Evolutionary conservation across 2,329 filamentous ascomycete genomes (phyloP).

Genomic region (Huntiella moniliformis): DNA sequence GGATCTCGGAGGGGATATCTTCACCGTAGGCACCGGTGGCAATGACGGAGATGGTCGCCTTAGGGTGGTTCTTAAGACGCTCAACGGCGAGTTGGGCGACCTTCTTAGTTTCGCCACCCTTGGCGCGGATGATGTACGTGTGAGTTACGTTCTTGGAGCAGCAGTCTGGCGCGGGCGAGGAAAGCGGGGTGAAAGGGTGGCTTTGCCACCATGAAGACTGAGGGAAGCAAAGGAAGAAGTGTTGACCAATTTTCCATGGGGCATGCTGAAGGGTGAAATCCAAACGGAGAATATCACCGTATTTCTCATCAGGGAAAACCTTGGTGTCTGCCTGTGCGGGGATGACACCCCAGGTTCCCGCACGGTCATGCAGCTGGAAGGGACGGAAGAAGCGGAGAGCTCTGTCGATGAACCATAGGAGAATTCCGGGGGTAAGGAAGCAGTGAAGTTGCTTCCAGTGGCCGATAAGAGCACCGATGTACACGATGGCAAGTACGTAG

Average conservation of each 20-base stretch:
- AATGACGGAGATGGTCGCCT: constrained; percentile 26
- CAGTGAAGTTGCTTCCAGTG: constrained; percentile 52
- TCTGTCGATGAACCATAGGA: constrained; percentile 48
- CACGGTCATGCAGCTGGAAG: constrained; percentile 39
- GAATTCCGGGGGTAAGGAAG: constrained; percentile 47
- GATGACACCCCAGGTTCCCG: constrained; percentile 14
- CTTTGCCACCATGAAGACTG: constrained; percentile 51
- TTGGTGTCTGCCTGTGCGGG: constrained; percentile 19
- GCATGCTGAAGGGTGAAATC: constrained; percentile 44
- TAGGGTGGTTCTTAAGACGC: constrained; percentile 17
- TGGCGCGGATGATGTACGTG: constrained; percentile 38
- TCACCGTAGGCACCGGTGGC: constrained; percentile 46
- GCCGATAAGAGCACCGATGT: constrained; percentile 56
- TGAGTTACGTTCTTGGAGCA: constrained; percentile 25
- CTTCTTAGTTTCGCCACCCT: constrained; percentile 39
- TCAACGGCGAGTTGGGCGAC: constrained; percentile 27
- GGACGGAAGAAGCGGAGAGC: constrained; percentile 38
- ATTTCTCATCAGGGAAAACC: constrained; percentile 35
- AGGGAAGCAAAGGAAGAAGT: constrained; percentile 53
- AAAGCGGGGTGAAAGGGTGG: constrained; percentile 50
- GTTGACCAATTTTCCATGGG: constrained; percentile 47
- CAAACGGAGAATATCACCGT: constrained; percentile 44
- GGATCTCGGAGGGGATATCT: constrained; percentile 24
- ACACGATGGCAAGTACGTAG: constrained; percentile 54
- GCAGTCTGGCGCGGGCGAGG: constrained; percentile 24